Conservation (phyloP, 768 basidiomycete species). For the Trametes punicea region DNA sequence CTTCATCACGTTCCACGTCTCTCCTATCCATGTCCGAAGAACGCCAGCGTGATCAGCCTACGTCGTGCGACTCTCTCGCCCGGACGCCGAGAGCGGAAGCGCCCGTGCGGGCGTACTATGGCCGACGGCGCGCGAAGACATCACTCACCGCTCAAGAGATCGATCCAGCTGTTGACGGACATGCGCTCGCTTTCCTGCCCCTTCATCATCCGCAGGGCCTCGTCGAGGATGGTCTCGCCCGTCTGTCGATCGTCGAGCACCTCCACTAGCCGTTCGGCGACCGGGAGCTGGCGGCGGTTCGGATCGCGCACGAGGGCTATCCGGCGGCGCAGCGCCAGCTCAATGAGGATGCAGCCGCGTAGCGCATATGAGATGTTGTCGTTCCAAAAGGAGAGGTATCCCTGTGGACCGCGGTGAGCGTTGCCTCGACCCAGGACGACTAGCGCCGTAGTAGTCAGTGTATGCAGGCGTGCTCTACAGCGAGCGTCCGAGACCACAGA, state of each 20-base stretch:
- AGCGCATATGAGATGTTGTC: conserved; percentile 99
- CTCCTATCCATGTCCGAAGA: conserved; percentile 51
- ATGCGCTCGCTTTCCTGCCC: conserved; percentile 67
- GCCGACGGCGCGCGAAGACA: background rate
- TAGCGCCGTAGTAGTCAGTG: no score
- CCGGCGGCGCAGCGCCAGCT: conserved; percentile 90
- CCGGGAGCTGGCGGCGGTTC: conserved; percentile 64
- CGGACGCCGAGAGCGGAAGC: no score
- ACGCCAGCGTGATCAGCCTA: conserved; percentile 5
- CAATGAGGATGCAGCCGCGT: conserved; percentile 96
- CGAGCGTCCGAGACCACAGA: background rate
- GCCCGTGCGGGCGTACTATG: no score
- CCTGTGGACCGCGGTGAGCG: conserved; percentile 37
- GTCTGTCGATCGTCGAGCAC: conserved; percentile 91
- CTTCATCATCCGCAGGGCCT: conserved; percentile 96
- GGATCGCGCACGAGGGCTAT: conserved; percentile 90
- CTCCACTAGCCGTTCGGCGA: conserved; percentile 82
- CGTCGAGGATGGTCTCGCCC: conserved; percentile 95
- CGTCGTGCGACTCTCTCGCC: background rate
- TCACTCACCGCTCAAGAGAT: conserved; percentile 83
- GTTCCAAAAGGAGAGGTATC: conserved; percentile 99
- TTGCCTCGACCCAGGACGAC: background rate
- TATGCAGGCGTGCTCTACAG: no score
- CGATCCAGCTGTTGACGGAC: conserved; percentile 90
- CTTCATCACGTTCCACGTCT: conserved; percentile 99